These are phyloP conservation scores for Rehmannia glutinosa DNA, from an alignment of 257 asterid species.

Conservation along the genomic window DNA sequence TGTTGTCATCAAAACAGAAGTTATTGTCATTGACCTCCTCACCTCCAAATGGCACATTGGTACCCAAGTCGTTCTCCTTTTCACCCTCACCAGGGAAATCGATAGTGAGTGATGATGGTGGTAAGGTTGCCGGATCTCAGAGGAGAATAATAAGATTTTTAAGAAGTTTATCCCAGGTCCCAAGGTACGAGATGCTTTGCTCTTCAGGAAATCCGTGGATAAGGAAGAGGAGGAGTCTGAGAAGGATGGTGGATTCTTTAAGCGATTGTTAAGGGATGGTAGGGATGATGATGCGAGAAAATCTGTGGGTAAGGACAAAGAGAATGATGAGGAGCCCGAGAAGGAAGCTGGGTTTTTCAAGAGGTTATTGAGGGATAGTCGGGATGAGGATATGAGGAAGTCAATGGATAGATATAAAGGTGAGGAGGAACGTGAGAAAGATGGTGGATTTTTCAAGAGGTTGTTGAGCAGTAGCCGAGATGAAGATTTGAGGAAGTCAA, in stretches of 20 bases:
- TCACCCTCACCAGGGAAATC: conserved; percentile 56
- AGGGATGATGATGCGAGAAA: conserved; percentile 70
- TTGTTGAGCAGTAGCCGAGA: conserved; percentile 56
- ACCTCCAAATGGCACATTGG: conserved; percentile 47
- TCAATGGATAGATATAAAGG: conserved; percentile 43
- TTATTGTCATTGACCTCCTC: conserved; percentile 67
- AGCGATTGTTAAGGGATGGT: conserved; percentile 72
- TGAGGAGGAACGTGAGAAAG: conserved; percentile 58
- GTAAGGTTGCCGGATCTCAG: conserved; percentile 43
- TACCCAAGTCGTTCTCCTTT: conserved; percentile 40
- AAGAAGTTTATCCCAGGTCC: conserved; percentile 80
- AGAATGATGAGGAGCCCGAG: conserved; percentile 46
- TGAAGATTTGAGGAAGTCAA: conserved; percentile 51
- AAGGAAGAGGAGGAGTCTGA: conserved; percentile 72
- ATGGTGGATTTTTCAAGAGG: conserved; percentile 67
- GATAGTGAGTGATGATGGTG: conserved; percentile 47
- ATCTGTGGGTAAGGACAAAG: conserved; percentile 45
- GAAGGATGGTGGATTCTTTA: conserved; percentile 78
- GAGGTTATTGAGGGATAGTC: conserved; percentile 74
- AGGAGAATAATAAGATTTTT: conserved; percentile 69
- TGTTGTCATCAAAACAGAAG: conserved; percentile 82
- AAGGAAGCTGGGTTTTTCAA: conserved; percentile 67
- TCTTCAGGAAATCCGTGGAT: conserved; percentile 74
- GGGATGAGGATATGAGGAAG: conserved; percentile 71
- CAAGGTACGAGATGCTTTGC: conserved; percentile 67